These are phyloP conservation scores for Emergomyces africanus DNA, from an alignment of 2,329 filamentous ascomycete genomes.

Conservation along the genomic window DNA sequence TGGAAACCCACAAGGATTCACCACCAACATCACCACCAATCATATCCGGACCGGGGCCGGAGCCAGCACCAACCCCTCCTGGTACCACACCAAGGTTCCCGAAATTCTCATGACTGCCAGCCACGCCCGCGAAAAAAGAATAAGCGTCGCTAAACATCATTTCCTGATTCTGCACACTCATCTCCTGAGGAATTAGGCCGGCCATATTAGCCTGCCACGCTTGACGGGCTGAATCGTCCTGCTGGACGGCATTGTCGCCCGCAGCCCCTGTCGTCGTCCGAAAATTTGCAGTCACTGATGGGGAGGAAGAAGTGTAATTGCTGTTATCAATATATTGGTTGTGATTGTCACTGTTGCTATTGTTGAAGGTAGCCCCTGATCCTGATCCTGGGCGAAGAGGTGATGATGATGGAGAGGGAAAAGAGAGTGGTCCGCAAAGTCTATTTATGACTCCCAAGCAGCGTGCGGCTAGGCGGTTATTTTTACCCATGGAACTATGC, in stretches of 20 bases:
- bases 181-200: not conserved
- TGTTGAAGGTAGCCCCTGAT: not conserved
- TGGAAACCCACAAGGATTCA: too few relatives aligned
- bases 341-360: not conserved
- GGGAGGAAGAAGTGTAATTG: not conserved
- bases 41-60: not conserved
- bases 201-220: not conserved
- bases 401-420: not conserved
- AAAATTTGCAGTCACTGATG: not conserved
- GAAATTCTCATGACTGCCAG: not conserved
- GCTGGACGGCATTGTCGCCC: not conserved
- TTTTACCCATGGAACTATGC: not conserved
- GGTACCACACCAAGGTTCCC: not conserved
- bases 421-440: not conserved
- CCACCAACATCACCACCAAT: not conserved
- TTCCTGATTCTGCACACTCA: not conserved
- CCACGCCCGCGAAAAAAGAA: not conserved
- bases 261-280: not conserved
- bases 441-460: not conserved
- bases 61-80: not conserved
- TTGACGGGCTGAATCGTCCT: not conserved
- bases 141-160: slow-evolving; percentile 1
- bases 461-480: slow-evolving; percentile 1
- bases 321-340: not conserved
- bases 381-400: not conserved